Conservation (phyloP, 1,284 basidiomycete species). For the Calocybe gambosa region DNA sequence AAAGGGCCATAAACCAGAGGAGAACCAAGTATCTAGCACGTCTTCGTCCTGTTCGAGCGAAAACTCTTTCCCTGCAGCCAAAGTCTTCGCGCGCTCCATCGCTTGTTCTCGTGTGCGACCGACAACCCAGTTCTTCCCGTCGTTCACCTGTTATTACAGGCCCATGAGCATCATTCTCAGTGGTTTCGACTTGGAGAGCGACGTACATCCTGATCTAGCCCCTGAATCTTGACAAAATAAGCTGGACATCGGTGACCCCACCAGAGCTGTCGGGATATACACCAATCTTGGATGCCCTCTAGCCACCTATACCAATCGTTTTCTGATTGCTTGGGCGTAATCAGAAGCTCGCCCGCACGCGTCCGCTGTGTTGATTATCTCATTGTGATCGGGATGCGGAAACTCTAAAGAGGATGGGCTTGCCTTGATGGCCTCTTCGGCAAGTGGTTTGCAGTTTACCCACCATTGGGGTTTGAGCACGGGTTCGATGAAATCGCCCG, state of each 20-base stretch:
- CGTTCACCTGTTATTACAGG: constrained; percentile 57
- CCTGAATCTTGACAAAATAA: constrained; percentile 88
- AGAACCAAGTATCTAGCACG: constrained; percentile 99
- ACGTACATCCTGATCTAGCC: constrained; percentile 64
- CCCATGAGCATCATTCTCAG: not conserved
- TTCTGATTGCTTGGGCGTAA: constrained; percentile 83
- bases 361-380: constrained; percentile 59
- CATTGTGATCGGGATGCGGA: not conserved
- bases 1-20: constrained; percentile 96
- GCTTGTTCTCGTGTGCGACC: constrained; percentile 82
- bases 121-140: constrained; percentile 88
- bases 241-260: constrained; percentile 98
- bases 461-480: constrained; percentile 99
- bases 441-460: constrained; percentile 91
- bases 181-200: not conserved
- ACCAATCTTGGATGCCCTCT: constrained; percentile 97
- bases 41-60: constrained; percentile 93
- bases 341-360: constrained; percentile 76
- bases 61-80: constrained; percentile 72
- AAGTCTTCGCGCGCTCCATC: constrained; percentile 64
- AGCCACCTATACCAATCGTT: constrained; percentile 98
- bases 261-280: constrained; percentile 98
- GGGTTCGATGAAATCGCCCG: constrained; percentile 94
- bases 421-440: constrained; percentile 86
- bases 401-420: not conserved